A percentile compares a stretch with the other conserved stretches of the same genome.
phyloP scores from a whole-genome alignment of 164 flowering plant genomes.

The Platanus orientalis region DNA sequence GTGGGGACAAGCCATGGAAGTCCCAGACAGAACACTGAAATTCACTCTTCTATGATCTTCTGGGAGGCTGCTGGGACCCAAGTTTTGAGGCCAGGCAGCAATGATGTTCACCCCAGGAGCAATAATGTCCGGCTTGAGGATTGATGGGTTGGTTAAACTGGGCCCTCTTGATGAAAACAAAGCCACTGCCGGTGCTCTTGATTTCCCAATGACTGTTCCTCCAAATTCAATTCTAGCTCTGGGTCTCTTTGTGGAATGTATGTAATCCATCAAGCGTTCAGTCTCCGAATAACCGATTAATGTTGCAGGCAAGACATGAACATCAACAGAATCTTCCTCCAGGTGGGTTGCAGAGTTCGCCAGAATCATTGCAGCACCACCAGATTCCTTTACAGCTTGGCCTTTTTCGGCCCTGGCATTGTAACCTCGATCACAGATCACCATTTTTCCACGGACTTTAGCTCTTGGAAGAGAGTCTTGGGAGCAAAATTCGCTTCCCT shows the following conservation, averaged over 20 bases:
- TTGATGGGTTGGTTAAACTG: conserved; percentile 56
- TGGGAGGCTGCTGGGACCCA: conserved; percentile 76
- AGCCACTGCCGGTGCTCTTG: conserved; percentile 77
- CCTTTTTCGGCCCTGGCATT: conserved; percentile 78
- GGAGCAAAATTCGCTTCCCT: conserved; percentile 62
- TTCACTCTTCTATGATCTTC: conserved; percentile 72
- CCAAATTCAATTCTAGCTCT: conserved; percentile 58
- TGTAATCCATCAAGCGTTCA: conserved; percentile 47
- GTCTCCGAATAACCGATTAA: conserved; percentile 58
- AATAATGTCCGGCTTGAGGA: conserved; percentile 85
- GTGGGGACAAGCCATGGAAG: conserved; percentile 98
- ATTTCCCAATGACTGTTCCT: conserved; percentile 61
- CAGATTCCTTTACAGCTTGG: conserved; percentile 64
- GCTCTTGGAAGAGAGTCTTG: conserved; percentile 61
- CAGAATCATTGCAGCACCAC: conserved; percentile 86
- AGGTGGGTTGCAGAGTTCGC: conserved; percentile 60
- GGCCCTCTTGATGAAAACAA: conserved; percentile 91
- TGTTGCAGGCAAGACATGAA: conserved; percentile 86
- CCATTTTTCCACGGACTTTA: conserved; percentile 73
- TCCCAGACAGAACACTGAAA: conserved; percentile 86
- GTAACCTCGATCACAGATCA: conserved; percentile 77
- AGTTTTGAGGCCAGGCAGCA: conserved; percentile 92
- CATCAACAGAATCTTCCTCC: conserved; percentile 78
- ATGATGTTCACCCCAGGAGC: conserved; percentile 96
- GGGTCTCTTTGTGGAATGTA: conserved; percentile 63